Evolutionary conservation across 2,329 filamentous ascomycete genomes (phyloP).

Genomic region (Colletotrichum sidae): DNA sequence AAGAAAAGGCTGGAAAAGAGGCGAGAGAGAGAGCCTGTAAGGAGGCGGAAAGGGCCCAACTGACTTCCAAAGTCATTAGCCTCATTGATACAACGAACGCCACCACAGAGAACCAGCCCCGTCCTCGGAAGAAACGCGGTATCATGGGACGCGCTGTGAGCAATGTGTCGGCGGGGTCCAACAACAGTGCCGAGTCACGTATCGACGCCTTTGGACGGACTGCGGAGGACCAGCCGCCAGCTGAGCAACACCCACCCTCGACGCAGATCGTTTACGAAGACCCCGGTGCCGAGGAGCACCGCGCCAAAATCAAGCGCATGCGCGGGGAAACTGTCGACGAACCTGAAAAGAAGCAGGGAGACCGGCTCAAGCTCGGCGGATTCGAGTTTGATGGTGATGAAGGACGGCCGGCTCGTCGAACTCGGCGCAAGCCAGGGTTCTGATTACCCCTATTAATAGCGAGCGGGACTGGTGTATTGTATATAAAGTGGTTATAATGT

Average conservation of each 20-base stretch:
- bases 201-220: slow-evolving; percentile 38
- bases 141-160: slow-evolving; percentile 70
- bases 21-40: slow-evolving; percentile 27
- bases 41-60: too few relatives aligned
- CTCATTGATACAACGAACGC: slow-evolving; percentile 36
- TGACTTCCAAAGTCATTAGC: too few relatives aligned
- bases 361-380: slow-evolving; percentile 28
- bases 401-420: slow-evolving; percentile 6
- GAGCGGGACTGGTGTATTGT: not conserved
- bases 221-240: slow-evolving; percentile 16
- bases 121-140: slow-evolving; percentile 54
- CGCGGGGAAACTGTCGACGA: slow-evolving; percentile 30
- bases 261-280: slow-evolving; percentile 68
- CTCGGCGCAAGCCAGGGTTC: slow-evolving; percentile 11
- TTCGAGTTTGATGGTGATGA: slow-evolving; percentile 27
- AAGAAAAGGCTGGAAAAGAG: slow-evolving; percentile 51
- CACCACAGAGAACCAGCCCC: slow-evolving; percentile 20
- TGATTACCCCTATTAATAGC: not conserved
- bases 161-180: slow-evolving; percentile 66
- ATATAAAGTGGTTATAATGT: too few relatives aligned
- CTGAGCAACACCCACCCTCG: slow-evolving; percentile 49
- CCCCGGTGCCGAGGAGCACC: slow-evolving; percentile 58
- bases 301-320: slow-evolving; percentile 59
- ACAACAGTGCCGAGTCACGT: slow-evolving; percentile 53
- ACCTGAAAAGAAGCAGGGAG: slow-evolving; percentile 2